phyloP scores from a whole-genome alignment of 208 protist genomes.

The Novymonas esmeraldas region DNA sequence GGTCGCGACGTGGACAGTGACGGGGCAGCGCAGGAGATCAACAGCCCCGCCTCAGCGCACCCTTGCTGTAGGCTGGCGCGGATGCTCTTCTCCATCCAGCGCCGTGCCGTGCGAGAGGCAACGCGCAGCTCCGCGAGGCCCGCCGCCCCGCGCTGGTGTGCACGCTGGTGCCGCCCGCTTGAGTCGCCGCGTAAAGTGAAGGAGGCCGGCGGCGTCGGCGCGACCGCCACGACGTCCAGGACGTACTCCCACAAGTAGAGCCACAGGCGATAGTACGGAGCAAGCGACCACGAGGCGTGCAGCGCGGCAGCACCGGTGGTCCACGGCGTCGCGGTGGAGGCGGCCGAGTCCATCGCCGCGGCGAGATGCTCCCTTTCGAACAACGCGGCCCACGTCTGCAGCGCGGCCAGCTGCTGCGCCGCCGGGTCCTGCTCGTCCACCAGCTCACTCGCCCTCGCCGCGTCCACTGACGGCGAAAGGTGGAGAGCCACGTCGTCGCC shows the following conservation, averaged over 20 bases:
- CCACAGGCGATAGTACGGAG: constrained; percentile 45
- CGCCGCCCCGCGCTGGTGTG: background rate
- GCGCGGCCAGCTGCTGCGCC: constrained; percentile 11
- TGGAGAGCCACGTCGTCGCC: constrained; percentile 3
- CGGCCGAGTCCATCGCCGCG: constrained; percentile 13
- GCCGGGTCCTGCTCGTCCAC: constrained; percentile 23
- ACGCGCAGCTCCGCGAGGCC: constrained; percentile 8
- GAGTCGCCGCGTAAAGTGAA: background rate
- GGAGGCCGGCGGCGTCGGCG: background rate
- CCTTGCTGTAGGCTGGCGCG: constrained; percentile 5
- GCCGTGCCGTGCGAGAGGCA: constrained; percentile 20
- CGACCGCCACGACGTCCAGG: constrained; percentile 14
- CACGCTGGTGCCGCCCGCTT: background rate
- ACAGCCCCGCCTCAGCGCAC: constrained; percentile 7
- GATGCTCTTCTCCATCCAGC: constrained; percentile 27
- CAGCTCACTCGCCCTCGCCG: background rate
- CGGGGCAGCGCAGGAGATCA: background rate
- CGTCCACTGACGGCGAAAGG: no score
- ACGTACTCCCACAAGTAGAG: constrained; percentile 74
- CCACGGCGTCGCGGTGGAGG: background rate
- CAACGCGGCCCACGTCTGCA: constrained; percentile 24
- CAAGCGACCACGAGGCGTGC: constrained; percentile 15
- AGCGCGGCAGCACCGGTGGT: background rate
- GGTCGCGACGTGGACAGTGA: background rate
- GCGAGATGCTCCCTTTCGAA: constrained; percentile 28